Evolutionary conservation across 2,329 filamentous ascomycete genomes (phyloP), one percentile per base, ranked within the genome.

Genomic region (Colletotrichum acutatum): DNA sequence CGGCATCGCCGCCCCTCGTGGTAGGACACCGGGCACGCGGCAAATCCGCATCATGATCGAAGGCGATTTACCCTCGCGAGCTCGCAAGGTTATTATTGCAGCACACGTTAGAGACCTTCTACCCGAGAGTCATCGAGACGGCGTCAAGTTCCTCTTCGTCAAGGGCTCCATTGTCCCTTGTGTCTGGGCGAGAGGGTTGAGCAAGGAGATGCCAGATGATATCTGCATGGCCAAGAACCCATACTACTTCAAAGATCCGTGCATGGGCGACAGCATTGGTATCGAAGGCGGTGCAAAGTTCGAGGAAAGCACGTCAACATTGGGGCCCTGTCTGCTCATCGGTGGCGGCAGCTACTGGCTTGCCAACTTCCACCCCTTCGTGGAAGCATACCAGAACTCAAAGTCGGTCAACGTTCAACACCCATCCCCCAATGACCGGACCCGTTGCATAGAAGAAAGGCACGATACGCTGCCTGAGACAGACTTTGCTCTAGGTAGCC

Each of bases 251-350:
- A 74, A 76, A 49, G 80, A 75, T n/a, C 84, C 82, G 3, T 83
- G 83, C 66, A 86, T 86, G 84, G 84, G 84, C 2, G 84, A 86
- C 61, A 85, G 84, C 71, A 84, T 86, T 52, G 84, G 84, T 9
- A 78, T 83, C 16, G 75, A 70, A 6, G 79, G 79, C 1, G 77
- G 76, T 16, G 79, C 77, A 4, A 68, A 72, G 5, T 78, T 78
- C 64, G 78, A 80, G 1, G 82, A 84, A 46, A 80, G 78, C 46
- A 85, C 83, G 0, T 83, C 84, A 19, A 86, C 84, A 1, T 76
- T 86, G 7, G 84, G 84, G 0, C 84, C 84, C 0, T 84, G 82
- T 32, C 67, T 86, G 6, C 77, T 77, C 11, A 76, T 86, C 1
- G 81, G 79, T 4, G 83, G 81, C 5, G 81, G 77, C 0, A 81